Conservation (phyloP, 2,329 filamentous ascomycete species). For the Torrubiellomyces zombiae region DNA sequence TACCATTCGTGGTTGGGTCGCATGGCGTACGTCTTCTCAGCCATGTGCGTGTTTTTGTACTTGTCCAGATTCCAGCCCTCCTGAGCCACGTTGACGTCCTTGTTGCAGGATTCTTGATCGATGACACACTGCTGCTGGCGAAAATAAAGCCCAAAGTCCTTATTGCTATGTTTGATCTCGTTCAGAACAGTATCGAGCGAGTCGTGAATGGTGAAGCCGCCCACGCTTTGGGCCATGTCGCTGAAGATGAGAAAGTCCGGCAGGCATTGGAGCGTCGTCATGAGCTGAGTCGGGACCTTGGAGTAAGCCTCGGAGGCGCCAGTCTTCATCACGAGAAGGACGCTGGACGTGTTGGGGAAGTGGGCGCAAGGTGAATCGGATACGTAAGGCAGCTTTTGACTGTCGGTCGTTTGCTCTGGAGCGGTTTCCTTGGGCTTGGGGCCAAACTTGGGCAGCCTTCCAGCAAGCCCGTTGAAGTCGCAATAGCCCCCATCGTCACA, state of each 20-base stretch:
- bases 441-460: conserved; percentile 3
- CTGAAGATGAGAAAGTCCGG: conserved; percentile 39
- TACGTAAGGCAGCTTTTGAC: too few relatives aligned
- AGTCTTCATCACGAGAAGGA: conserved; percentile 39
- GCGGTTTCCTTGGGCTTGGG: background rate
- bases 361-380: too few relatives aligned
- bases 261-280: conserved; percentile 33
- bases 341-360: conserved; percentile 27
- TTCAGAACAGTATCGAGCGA: conserved; percentile 27
- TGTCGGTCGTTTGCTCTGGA: too few relatives aligned
- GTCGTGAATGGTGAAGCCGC: conserved; percentile 26
- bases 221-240: conserved; percentile 34
- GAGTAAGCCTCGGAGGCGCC: conserved; percentile 36
- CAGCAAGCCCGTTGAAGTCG: conserved; percentile 3
- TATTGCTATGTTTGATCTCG: conserved; percentile 24
- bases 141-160: conserved; percentile 33
- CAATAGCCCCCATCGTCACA: conserved; percentile 14
- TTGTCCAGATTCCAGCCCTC: conserved; percentile 40
- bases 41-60: conserved; percentile 45
- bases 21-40: conserved; percentile 33
- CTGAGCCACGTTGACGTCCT: conserved; percentile 9
- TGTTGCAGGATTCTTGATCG: conserved; percentile 27
- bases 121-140: conserved; percentile 27
- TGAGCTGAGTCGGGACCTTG: conserved; percentile 35
- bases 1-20: conserved; percentile 40